phyloP scores from a whole-genome alignment of 768 basidiomycete species.

The Filobasidium floriforme region DNA sequence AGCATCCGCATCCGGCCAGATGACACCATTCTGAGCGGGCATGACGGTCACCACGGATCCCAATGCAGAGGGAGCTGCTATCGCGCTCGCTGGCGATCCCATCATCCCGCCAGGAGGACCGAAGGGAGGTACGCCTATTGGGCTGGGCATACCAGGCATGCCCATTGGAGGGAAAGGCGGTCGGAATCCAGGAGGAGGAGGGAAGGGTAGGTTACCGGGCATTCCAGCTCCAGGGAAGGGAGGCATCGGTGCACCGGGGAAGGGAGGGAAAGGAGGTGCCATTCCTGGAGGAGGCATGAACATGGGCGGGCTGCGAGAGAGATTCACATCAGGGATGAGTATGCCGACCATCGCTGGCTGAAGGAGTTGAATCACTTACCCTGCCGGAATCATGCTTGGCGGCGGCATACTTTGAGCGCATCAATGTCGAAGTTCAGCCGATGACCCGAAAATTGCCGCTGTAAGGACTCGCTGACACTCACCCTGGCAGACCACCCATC shows the following conservation, averaged over 20 bases:
- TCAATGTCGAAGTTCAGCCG: not conserved
- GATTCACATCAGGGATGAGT: not conserved
- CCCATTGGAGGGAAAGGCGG: constrained; percentile 33
- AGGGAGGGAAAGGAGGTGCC: constrained; percentile 46
- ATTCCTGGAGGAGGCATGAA: constrained; percentile 29
- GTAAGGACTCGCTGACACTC: constrained; percentile 8
- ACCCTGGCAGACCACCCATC: constrained; percentile 46
- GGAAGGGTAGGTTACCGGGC: constrained; percentile 18
- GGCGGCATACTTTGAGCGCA: constrained; percentile 15
- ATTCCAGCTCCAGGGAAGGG: constrained; percentile 51
- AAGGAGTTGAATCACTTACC: constrained; percentile 32
- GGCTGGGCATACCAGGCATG: constrained; percentile 38
- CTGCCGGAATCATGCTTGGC: constrained; percentile 18
- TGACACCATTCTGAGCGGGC: constrained; percentile 42
- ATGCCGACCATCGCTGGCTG: not conserved
- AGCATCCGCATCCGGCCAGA: constrained; percentile 41
- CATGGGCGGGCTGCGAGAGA: constrained; percentile 4
- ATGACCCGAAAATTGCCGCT: not conserved
- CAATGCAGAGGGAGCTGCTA: constrained; percentile 27
- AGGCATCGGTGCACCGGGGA: constrained; percentile 48
- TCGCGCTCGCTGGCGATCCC: constrained; percentile 18
- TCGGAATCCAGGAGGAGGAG: constrained; percentile 38
- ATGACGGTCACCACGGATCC: constrained; percentile 23
- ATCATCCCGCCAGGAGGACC: constrained; percentile 16
- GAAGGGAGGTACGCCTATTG: constrained; percentile 32